Evolutionary conservation across 345 rosid species (phyloP).

Genomic region (Eucalyptus coolabah): DNA sequence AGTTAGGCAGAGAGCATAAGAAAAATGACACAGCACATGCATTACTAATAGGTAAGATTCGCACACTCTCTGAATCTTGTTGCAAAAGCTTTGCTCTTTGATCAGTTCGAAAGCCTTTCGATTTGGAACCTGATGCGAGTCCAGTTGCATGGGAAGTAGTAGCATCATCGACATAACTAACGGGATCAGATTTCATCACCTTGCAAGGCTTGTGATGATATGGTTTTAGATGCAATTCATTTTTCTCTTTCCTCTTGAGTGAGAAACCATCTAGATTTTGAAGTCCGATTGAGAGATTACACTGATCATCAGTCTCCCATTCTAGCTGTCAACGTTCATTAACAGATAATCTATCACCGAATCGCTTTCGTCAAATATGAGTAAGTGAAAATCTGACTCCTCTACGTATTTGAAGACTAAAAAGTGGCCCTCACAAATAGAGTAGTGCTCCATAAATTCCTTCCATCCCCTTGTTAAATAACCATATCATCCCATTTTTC

Average conservation of each 20-base stretch:
- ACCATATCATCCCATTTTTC: background rate
- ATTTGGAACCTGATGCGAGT: background rate
- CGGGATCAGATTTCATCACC: background rate
- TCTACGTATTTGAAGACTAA: background rate
- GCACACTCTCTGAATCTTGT: background rate
- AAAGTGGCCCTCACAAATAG: background rate
- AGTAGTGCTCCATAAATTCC: background rate
- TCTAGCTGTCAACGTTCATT: background rate
- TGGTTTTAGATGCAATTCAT: background rate
- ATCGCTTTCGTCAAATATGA: background rate
- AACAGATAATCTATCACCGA: background rate
- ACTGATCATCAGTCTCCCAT: too few relatives aligned
- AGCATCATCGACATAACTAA: background rate
- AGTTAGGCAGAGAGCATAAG: background rate
- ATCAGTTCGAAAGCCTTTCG: background rate
- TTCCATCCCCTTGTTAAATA: background rate
- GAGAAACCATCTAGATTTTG: background rate
- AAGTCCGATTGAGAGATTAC: background rate
- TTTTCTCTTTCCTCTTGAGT: background rate
- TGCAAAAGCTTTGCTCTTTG: background rate
- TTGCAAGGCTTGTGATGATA: background rate
- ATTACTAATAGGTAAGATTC: background rate
- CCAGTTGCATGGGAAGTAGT: background rate
- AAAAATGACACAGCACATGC: background rate
- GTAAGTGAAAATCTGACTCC: background rate